Percentiles rank a stretch among this genome's conserved stretches.
These are phyloP conservation scores for Coprinellus micaceus DNA, from an alignment of 768 basidiomycete genomes.

Conservation along the genomic window DNA sequence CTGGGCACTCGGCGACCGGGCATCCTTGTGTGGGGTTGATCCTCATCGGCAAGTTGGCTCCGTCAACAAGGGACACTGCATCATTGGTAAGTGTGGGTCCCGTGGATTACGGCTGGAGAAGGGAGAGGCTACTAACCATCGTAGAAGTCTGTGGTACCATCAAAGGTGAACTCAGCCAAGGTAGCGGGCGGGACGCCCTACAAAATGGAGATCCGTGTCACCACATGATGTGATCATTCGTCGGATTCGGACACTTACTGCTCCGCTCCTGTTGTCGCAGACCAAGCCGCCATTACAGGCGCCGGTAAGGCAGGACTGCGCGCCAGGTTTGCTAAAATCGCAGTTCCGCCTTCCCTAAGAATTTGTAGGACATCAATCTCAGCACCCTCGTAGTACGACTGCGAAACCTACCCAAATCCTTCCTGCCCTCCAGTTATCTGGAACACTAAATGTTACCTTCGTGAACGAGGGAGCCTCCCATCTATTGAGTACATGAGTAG, in stretches of 20 bases:
- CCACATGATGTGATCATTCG: too few relatives aligned
- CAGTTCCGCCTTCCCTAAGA: slow-evolving; percentile 55
- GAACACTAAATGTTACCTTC: too few relatives aligned
- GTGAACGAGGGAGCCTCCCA: too few relatives aligned
- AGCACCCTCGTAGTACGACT: not conserved
- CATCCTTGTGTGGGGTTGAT: slow-evolving; percentile 58
- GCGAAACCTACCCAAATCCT: too few relatives aligned
- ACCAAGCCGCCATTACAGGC: slow-evolving; percentile 61
- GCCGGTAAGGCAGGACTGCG: slow-evolving; percentile 55
- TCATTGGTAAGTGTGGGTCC: not conserved
- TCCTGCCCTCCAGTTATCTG: too few relatives aligned
- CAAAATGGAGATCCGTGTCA: too few relatives aligned
- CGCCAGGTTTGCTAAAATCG: slow-evolving; percentile 48
- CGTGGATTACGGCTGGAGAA: not conserved
- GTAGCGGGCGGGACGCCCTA: slow-evolving; percentile 61
- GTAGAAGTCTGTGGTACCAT: slow-evolving; percentile 47
- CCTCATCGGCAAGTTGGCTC: slow-evolving; percentile 57
- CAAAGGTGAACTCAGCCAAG: slow-evolving; percentile 62
- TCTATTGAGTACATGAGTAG: too few relatives aligned
- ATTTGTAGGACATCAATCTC: not conserved
- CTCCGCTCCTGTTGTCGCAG: slow-evolving; percentile 46
- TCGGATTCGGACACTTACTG: slow-evolving; percentile 18
- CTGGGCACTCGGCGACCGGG: slow-evolving; percentile 50
- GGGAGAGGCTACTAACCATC: slow-evolving; percentile 41
- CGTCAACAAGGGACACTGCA: slow-evolving; percentile 66